These are phyloP conservation scores for Sutorius eximius DNA, from an alignment of 1,284 basidiomycete genomes.

Conservation along the genomic window DNA sequence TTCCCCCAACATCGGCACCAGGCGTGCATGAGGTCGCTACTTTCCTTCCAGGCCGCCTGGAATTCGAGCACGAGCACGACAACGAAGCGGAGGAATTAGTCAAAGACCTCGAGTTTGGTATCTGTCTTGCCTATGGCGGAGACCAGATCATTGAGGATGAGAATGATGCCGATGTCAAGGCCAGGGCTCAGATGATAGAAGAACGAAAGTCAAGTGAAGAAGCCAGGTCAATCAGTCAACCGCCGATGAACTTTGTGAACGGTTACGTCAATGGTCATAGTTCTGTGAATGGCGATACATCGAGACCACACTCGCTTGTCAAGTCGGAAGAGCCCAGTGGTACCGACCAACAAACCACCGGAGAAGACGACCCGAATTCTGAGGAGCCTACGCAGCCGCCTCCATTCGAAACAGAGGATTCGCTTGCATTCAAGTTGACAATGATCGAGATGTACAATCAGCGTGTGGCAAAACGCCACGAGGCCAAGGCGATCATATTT, in stretches of 20 bases:
- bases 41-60: conserved; percentile 93
- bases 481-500: conserved; percentile 90
- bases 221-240: conserved; percentile 24
- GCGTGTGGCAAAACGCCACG: conserved; percentile 84
- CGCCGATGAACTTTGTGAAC: conserved; percentile 36
- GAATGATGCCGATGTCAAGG: conserved; percentile 67
- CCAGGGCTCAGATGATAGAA: conserved; percentile 66
- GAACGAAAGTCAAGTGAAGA: conserved; percentile 48
- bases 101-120: conserved; percentile 95
- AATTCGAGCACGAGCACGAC: conserved; percentile 97
- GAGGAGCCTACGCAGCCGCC: conserved; percentile 71
- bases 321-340: conserved; percentile 50
- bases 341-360: conserved; percentile 36
- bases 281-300: conserved; percentile 43
- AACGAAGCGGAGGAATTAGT: conserved; percentile 95
- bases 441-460: conserved; percentile 93
- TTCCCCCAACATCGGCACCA: conserved; percentile 87
- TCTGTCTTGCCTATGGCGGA: conserved; percentile 84
- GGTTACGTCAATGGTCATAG: conserved; percentile 53
- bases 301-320: conserved; percentile 37
- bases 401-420: conserved; percentile 83
- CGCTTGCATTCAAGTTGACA: conserved; percentile 88
- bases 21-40: conserved; percentile 93
- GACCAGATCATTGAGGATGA: conserved; percentile 78
- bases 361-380: conserved; percentile 47